A percentile compares a stretch with the other conserved stretches of the same genome.
phyloP scores from a whole-genome alignment of 345 rosid species.

The Hibiscus tridactylites region DNA sequence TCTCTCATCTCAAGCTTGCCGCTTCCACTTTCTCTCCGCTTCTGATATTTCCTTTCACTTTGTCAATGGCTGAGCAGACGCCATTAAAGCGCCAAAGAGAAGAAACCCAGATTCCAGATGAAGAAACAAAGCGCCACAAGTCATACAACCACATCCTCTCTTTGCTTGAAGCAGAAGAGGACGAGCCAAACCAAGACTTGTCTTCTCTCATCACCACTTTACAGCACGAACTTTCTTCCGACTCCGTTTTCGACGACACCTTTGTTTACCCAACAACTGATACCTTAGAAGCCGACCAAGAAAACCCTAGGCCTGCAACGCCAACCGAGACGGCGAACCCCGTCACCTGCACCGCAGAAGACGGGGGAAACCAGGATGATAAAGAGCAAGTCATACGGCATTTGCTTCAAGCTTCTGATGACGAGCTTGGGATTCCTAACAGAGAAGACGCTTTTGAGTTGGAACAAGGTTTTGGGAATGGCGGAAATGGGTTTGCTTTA shows the following conservation, averaged over 20 bases:
- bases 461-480: constrained; percentile 13
- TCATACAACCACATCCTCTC: constrained; percentile 33
- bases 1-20: constrained; percentile 38
- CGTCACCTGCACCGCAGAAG: background rate
- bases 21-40: background rate
- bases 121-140: constrained; percentile 44
- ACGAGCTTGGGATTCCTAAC: constrained; percentile 81
- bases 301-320: background rate
- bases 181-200: constrained; percentile 42
- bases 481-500: constrained; percentile 30
- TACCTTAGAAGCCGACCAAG: background rate
- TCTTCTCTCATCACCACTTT: constrained; percentile 48
- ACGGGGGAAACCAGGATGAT: constrained; percentile 2
- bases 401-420: constrained; percentile 78
- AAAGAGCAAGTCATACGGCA: constrained; percentile 58
- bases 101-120: constrained; percentile 23
- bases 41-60: background rate
- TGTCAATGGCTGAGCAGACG: constrained; percentile 37
- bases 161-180: constrained; percentile 43
- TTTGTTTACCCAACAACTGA: background rate
- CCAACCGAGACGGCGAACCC: background rate
- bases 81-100: constrained; percentile 53
- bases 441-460: constrained; percentile 15
- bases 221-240: constrained; percentile 43
- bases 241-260: background rate